phyloP scores from a whole-genome alignment of 176 grass and related monocot genomes.

The Triticum turgidum region DNA sequence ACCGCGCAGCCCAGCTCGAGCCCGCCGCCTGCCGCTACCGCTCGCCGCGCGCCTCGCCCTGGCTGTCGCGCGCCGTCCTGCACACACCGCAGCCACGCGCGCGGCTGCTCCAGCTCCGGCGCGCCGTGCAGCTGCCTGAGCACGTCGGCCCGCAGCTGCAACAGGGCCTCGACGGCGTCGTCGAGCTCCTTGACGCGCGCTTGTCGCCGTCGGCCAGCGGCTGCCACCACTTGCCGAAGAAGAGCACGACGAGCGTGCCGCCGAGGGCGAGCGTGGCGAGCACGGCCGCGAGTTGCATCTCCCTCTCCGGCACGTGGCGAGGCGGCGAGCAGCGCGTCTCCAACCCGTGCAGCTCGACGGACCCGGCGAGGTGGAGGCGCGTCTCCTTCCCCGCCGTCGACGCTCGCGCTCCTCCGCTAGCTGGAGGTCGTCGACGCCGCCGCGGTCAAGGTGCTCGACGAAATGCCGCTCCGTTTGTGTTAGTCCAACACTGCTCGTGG shows the following conservation, averaged over 20 bases:
- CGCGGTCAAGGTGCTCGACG: too few species aligned
- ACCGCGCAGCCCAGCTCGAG: too few species aligned
- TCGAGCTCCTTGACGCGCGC: conserved; percentile 43
- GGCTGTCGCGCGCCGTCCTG: conserved; percentile 5
- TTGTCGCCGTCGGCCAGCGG: conserved; percentile 44
- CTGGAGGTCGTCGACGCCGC: too few species aligned
- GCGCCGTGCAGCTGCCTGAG: conserved; percentile 18
- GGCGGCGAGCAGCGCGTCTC: too few species aligned
- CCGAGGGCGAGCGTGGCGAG: conserved; percentile 48
- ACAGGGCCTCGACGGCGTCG: conserved; percentile 34
- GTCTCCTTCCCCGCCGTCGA: too few species aligned
- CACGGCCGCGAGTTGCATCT: conserved; percentile 44
- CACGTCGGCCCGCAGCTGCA: conserved; percentile 35
- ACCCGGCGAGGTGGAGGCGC: too few species aligned
- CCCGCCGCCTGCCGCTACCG: too few species aligned
- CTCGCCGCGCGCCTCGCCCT: too few species aligned
- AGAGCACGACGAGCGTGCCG: conserved; percentile 39
- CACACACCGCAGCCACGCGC: conserved; percentile 48
- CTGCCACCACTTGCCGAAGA: conserved; percentile 67
- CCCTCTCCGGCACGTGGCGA: not conserved
- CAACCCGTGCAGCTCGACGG: too few species aligned
- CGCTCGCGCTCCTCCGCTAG: too few species aligned
- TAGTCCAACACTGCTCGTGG: too few species aligned
- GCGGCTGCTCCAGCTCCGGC: conserved; percentile 28
- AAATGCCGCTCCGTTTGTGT: too few species aligned